Conservation (phyloP, 2,329 filamentous ascomycete genomes). For the Metarhizium guizhouense region DNA sequence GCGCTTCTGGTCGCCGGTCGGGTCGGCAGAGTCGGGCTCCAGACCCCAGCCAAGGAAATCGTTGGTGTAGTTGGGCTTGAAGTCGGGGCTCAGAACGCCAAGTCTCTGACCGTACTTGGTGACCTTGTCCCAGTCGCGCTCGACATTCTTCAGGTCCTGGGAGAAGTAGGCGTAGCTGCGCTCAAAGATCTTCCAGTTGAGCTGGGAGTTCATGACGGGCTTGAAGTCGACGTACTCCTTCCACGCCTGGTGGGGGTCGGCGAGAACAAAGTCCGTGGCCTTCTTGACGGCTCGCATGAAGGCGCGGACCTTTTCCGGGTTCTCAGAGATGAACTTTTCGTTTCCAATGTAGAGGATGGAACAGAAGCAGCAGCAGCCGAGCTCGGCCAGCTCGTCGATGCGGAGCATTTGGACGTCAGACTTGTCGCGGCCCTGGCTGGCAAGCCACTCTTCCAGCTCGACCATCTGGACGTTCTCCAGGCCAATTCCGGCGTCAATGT, state of each 20-base stretch:
- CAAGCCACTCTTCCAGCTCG: conserved; percentile 69
- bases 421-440: conserved; percentile 49
- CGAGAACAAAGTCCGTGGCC: conserved; percentile 64
- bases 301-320: conserved; percentile 55
- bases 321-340: conserved; percentile 56
- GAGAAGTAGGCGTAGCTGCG: conserved; percentile 71
- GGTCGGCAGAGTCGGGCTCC: conserved; percentile 56
- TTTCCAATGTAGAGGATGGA: conserved; percentile 75
- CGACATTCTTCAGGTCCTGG: conserved; percentile 64
- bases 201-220: conserved; percentile 55
- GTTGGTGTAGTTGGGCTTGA: conserved; percentile 69
- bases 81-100: conserved; percentile 53
- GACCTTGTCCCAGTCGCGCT: conserved; percentile 69
- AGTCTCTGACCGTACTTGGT: conserved; percentile 68
- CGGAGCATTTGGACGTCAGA: conserved; percentile 70
- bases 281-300: conserved; percentile 68
- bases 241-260: conserved; percentile 54
- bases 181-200: conserved; percentile 75
- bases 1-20: conserved; percentile 63
- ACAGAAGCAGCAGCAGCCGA: conserved; percentile 80
- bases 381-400: conserved; percentile 70
- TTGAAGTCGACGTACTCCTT: conserved; percentile 64
- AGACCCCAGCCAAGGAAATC: conserved; percentile 58
- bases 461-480: conserved; percentile 81
- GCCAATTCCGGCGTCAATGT: conserved; percentile 66